Evolutionary conservation across 1,284 basidiomycete species (phyloP), one percentile per base, ranked within the genome.

Genomic region (Moesziomyces parantarcticus): DNA sequence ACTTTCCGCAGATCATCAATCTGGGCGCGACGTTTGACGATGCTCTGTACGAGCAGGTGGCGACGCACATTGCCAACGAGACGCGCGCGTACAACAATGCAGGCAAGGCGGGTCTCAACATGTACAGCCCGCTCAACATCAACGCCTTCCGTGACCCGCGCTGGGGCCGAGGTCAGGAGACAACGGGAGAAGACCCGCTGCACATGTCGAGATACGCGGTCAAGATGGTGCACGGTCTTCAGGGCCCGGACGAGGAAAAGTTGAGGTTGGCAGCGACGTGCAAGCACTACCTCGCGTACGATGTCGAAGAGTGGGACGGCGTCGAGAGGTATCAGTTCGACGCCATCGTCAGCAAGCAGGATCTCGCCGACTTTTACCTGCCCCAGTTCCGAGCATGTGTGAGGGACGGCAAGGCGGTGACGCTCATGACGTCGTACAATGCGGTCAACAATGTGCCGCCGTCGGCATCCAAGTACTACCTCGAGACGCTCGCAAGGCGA

Each of bases 1-100:
- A 48, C 10, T 60, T 66, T 23, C 63, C 63, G 5, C 63, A 66
- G 25, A 52, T 60, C 22, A 66, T 66, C 57, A 66, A 66, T 32
- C 23, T 59, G 18, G 63, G 63, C 20, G 63, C 63, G 18, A 66
- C 63, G 3, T 66, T 66, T 26, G 63, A 66, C 57, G 63, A 66
- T 26, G 52, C 7, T 3, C 57, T 59, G 3, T 66, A 66, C 32
- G 29, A 56, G 14, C 21, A 47, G 9, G 53, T 66, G 1, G 57
- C 47, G 0, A 14, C 22, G 3, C 57, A 56, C 32, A 66, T 66
- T 40, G 63, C 52, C 23, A 66, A 60, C 52, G 63, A 66, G 48
- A 56, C 52, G 34, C 3, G 63, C 0, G 63, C 63, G 26, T 66
- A 39, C 39, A 66, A 49, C 22, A 66, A 66, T n/a, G 63, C 63